Percentiles rank a stretch among this genome's conserved stretches.
phyloP scores from a whole-genome alignment of 257 asterid genomes.

The Mitragyna speciosa region DNA sequence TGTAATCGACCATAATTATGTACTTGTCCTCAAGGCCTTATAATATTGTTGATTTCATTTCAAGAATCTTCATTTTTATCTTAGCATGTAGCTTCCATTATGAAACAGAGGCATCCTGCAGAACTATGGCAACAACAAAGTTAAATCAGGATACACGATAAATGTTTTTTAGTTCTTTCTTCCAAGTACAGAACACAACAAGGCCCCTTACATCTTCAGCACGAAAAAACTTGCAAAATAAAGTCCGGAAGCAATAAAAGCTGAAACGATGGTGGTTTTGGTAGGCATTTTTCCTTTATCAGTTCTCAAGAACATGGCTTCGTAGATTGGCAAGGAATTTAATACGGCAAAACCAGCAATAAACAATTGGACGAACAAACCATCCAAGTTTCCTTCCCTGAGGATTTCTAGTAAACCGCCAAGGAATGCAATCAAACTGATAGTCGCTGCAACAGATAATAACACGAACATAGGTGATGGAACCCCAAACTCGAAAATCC shows the following conservation, averaged over 20 bases:
- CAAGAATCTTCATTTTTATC: neutral
- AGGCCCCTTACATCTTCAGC: neutral
- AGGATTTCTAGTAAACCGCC: slow-evolving; percentile 21
- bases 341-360: slow-evolving; percentile 52
- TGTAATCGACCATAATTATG: neutral
- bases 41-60: neutral
- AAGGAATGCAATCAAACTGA: slow-evolving; percentile 32
- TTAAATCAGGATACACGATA: neutral
- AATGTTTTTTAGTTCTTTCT: neutral
- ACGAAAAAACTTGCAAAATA: slow-evolving; percentile 18
- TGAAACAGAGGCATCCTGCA: neutral
- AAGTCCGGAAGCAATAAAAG: slow-evolving; percentile 35
- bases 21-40: neutral
- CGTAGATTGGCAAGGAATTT: slow-evolving; percentile 63
- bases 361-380: slow-evolving; percentile 33
- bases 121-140: neutral
- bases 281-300: slow-evolving; percentile 66
- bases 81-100: neutral
- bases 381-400: slow-evolving; percentile 25
- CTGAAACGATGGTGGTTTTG: slow-evolving; percentile 40
- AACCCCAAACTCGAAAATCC: slow-evolving; percentile 61
- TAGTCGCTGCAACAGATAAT: slow-evolving; percentile 43
- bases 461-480: slow-evolving; percentile 70
- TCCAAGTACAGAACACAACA: neutral
- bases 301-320: slow-evolving; percentile 58